Evolutionary conservation across 805 yeast genomes (phyloP), one percentile per base, ranked within the genome.

Genomic region (Pichia paraexigua): DNA sequence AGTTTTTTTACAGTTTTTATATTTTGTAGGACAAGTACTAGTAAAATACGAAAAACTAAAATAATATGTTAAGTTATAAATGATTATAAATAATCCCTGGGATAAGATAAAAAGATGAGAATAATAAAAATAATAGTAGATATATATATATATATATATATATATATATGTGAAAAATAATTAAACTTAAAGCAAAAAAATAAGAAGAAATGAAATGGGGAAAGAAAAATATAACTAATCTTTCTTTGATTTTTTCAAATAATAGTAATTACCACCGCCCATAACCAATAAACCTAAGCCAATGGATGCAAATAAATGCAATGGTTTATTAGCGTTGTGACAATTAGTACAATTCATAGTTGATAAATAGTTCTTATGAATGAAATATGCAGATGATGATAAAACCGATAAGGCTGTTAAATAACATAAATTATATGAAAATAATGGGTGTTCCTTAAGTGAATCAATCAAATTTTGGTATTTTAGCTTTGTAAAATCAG

Each of bases 241-340:
- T 39, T 48, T 45, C 45, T 48, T 24, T 25, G 48, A 24, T 22
- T 50, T 46, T 22, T 48, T 55, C 24, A 55, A 46, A 18, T 55
- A 55, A 11, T 52, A 41, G 32, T 47, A 55, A 37, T 55, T 52
- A 37, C 58, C 58, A 22, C 50, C 49, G 18, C 56, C 56, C 43
- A 55, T 46, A 22, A 53, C 24, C 13, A 49, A 48, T 7, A 50
- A 43, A 18, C 47, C 30, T 2, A 48, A 24, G 12, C 49, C 48
- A 17, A 52, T 44, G 3, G 55, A 46, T 8, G 45, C 50, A 8
- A 46, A 32, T 10, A 55, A 28, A 18, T 52, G 53, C 37, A 43
- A 21, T 12, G 50, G 37, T 18, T 41, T 46, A 21, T 13, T 42
- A 17, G 37, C 22, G n/a, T 43, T 18, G 39, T 45, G 46, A 25